phyloP scores from a whole-genome alignment of 805 yeast species.

The Priceomyces medius region DNA sequence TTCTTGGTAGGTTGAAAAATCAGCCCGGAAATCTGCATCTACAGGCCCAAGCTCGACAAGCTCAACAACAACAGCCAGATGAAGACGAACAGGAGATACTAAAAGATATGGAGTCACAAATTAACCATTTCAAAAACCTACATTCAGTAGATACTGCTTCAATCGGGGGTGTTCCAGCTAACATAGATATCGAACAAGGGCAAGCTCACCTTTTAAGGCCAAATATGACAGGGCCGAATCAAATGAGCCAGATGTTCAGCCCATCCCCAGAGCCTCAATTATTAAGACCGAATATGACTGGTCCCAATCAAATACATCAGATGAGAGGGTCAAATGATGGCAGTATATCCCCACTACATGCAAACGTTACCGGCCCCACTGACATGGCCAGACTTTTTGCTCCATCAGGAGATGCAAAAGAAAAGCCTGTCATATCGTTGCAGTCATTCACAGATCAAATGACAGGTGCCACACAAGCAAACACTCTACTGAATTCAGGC shows the following conservation, averaged over 20 bases:
- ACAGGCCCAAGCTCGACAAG: slow-evolving; percentile 7
- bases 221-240: slow-evolving; percentile 49
- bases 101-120: slow-evolving; percentile 71
- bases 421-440: slow-evolving; percentile 32
- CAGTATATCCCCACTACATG: slow-evolving; percentile 16
- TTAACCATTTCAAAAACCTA: slow-evolving; percentile 67
- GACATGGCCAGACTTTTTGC: slow-evolving; percentile 36
- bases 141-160: slow-evolving; percentile 73
- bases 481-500: slow-evolving; percentile 35
- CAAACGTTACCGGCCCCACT: slow-evolving; percentile 30
- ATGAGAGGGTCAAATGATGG: slow-evolving; percentile 12
- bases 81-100: slow-evolving; percentile 71
- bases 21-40: slow-evolving; percentile 5
- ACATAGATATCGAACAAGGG: slow-evolving; percentile 38
- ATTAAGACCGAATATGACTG: slow-evolving; percentile 43
- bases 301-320: slow-evolving; percentile 41
- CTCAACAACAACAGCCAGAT: slow-evolving; percentile 27
- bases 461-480: slow-evolving; percentile 36
- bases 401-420: slow-evolving; percentile 14
- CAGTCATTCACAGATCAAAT: slow-evolving; percentile 42
- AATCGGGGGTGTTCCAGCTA: slow-evolving; percentile 65
- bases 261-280: slow-evolving; percentile 23
- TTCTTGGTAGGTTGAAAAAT: slow-evolving; percentile 44
- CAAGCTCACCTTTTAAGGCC: slow-evolving; percentile 29
- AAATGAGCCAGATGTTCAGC: slow-evolving; percentile 33